Evolutionary conservation across 2,329 filamentous ascomycete species (phyloP), one percentile per base, ranked within the genome.

Genomic region (Phoma herbarum): DNA sequence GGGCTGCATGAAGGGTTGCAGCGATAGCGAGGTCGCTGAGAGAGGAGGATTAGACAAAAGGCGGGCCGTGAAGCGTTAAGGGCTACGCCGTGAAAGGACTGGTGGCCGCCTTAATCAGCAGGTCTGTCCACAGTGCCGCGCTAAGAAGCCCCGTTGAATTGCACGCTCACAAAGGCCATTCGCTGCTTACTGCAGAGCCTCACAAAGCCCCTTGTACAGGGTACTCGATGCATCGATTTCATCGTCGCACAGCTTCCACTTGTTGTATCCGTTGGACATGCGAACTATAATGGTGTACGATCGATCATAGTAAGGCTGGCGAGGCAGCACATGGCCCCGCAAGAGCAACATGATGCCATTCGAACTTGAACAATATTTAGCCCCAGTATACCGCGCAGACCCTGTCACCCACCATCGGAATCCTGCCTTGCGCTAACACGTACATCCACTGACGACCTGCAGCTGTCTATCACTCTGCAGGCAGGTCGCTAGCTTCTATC

Each of bases 401-500:
- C 57, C 46, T 66, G 59, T 61, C 63, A 57, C 35, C 60, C 44
- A 53, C 58, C 31, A 60, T 55, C 60, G 50, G 51, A 56, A 60
- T 62, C 47, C 56, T 54, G 54, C 57, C 55, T 61, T 50, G 46
- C 60, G 51, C 56, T 54, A 59, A 59, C 11, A 18, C 28, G 43
- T 39, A 44, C 29, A 31, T 31, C 47, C 58, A 28, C 63, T 61
- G 47, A 61, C 47, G 53, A 56, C 58, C 53, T 72, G 66, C 68
- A 69, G 57, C 51, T 52, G 8, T 58, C 59, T 60, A 69, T 52
- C 51, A 60, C 59, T 37, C 23, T 43, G 47, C 29, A 18, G 64
- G 66, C 41, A 65, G 25, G n/a, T 14, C 29, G 42, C 71, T 73
- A 73, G 62, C 73, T 60, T 58, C 44, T 67, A 69, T 54, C 65